Base-by-base conservation (phyloP, 2,329 filamentous ascomycete species). In the Daldinia eschscholtzii region DNA sequence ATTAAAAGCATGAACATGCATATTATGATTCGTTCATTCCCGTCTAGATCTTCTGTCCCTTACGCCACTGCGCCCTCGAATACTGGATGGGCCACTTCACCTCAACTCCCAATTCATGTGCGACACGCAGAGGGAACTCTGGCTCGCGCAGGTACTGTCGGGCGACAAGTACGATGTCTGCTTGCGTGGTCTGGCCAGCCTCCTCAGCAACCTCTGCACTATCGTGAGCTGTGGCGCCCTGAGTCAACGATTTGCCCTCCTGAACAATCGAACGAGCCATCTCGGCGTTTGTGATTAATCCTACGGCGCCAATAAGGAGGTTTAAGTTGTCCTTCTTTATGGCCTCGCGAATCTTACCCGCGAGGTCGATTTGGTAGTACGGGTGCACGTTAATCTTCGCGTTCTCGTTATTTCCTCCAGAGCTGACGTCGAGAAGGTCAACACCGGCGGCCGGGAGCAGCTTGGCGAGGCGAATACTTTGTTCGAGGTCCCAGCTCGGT, bases 131-230 rank as follows among this genome's bases (percentile, higher is more conserved):
- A 7, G 93, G 91, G 77, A 94, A 89, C 65, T 92, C 90, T 0
- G 94, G 92, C 76, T 97, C 93, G 78, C 93, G 89, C 81, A 97
- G 85, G 80, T 96, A 96, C 76, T 92, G 91, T 63, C 93, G 85
- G 0, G 88, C 94, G 1, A 91, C 85, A 18, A 95, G 84, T 0
- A 91, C 89, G n/a, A 94, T 79, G 76, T 98, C 94, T 0, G 86
- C 88, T 76, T 83, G 81, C 15, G 84, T 75, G 72, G 67, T 74
- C 57, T 74, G 75, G 5, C 82, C 82, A 2, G 80, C 61, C 73
- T 82, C 81, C 61, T 78, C 77, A 57, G 81, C 80, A 4, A 83
- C 77, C 75, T 83, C 81, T 20, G 83, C 73, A 6, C 73, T 76
- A 20, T 65, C 89, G 74, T 69, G 81, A 79, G 71, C 39, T 26